Evolutionary conservation across 345 rosid species (phyloP), one percentile per base, ranked within the genome.

Genomic region (Aethionema arabicum): DNA sequence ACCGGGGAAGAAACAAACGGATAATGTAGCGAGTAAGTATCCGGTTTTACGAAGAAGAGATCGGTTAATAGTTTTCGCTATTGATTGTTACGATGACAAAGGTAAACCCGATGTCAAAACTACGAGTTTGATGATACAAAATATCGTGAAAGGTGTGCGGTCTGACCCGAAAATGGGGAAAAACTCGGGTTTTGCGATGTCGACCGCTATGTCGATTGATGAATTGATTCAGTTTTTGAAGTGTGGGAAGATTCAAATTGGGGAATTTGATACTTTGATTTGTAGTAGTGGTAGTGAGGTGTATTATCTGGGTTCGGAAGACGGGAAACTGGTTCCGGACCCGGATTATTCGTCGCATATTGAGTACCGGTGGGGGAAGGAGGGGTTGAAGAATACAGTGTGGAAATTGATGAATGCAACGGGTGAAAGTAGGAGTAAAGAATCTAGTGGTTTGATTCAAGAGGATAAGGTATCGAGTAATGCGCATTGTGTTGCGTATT

Each of bases 201-300:
- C 90, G 1, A 92, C 96, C n/a, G 91, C 95, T 3, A 82, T 92
- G 96, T 77, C 93, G 0, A 57, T 87, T 31, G 70, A 84, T 30
- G 93, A 92, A 72, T 79, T 87, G 13, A 43, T 48, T 39, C 72
- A 69, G 5, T 84, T 92, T 70, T 72, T 92, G 59, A 79, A 73
- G 57, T 82, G 85, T 29, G 81, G 79, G 32, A 83, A 77, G 78
- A 76, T 92, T 74, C 90, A 84, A 55, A 82, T 75, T 29, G 84
- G 74, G 1, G 93, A 87, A 32, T 92, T 92, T 48, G 98, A 92
- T 65, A 85, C 97, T 50, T 63, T 92, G 77, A 84, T 89, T 38
- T 92, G 98, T 60, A 84, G 93, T 75, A 92, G 98, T 9, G 98
- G 97, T 33, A 80, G 98, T 33, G 93, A 89, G 77, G 74, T 92